Conservation (phyloP, 179 eudicot species). For the Monotropa hypopitys region DNA sequence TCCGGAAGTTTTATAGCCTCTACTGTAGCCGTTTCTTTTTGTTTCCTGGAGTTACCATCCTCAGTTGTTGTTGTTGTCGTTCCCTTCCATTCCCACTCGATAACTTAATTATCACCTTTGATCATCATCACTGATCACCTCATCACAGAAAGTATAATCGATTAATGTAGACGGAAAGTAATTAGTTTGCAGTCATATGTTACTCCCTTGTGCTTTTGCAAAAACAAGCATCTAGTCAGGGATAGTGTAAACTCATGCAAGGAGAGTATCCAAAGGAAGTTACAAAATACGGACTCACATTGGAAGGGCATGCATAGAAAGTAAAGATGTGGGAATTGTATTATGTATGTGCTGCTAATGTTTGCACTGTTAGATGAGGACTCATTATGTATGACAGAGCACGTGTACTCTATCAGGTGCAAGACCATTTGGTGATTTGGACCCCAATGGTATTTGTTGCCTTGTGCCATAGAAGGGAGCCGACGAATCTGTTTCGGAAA, state of each 20-base stretch:
- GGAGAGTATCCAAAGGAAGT: not conserved
- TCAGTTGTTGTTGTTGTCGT: not conserved
- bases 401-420: not conserved
- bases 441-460: not conserved
- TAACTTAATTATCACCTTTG: not conserved
- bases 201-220: not conserved
- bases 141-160: not conserved
- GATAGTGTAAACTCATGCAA: not conserved
- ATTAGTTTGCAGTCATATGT: not conserved
- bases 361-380: not conserved
- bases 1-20: not conserved
- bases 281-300: not conserved
- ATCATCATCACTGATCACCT: not conserved
- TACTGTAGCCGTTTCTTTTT: not conserved
- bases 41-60: not conserved
- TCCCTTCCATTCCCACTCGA: not conserved
- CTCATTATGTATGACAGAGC: not conserved
- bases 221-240: too few relatives aligned
- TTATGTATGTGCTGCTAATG: not conserved
- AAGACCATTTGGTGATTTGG: not conserved
- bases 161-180: not conserved
- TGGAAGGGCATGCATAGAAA: not conserved
- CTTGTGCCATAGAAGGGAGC: not conserved
- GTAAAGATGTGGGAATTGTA: not conserved
- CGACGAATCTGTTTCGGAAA: not conserved